phyloP scores from a whole-genome alignment of 1,139 yeast genomes.

The Arxiozyma heterogenica region DNA sequence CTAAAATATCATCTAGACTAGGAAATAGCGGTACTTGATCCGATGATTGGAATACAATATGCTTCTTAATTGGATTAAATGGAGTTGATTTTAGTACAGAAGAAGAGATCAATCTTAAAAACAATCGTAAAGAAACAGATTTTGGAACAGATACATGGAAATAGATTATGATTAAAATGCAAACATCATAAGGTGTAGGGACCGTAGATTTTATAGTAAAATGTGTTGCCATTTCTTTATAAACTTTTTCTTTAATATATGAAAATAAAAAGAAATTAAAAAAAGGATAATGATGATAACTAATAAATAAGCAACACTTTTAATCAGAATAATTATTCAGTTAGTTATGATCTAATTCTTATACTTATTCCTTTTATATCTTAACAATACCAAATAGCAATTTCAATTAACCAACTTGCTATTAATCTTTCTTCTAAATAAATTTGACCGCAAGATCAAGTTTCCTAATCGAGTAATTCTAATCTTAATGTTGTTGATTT shows the following conservation, averaged over 20 bases:
- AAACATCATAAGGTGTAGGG: constrained; percentile 24
- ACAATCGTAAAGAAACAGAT: constrained; percentile 10
- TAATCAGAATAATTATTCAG: too few species aligned
- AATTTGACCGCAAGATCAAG: too few species aligned
- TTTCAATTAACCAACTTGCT: too few species aligned
- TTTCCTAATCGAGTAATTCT: too few species aligned
- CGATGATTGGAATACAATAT: constrained; percentile 3
- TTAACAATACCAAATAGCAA: too few species aligned
- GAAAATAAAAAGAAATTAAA: not conserved
- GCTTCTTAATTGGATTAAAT: constrained; percentile 14
- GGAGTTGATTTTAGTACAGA: constrained; percentile 14
- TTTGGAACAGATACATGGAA: constrained; percentile 12
- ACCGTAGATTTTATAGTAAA: not conserved
- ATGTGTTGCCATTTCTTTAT: not conserved
- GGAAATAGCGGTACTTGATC: constrained; percentile 16
- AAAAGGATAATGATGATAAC: not conserved
- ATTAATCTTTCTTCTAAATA: too few species aligned
- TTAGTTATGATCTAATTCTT: too few species aligned
- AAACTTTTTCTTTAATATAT: not conserved
- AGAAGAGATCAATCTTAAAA: constrained; percentile 17
- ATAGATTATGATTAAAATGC: constrained; percentile 18
- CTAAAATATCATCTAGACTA: constrained; percentile 11
- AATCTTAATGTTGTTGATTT: too few species aligned
- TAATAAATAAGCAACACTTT: too few species aligned
- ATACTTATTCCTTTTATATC: too few species aligned